phyloP scores from a whole-genome alignment of 139 green algal genomes.

The Chlamydomonas incerta region DNA sequence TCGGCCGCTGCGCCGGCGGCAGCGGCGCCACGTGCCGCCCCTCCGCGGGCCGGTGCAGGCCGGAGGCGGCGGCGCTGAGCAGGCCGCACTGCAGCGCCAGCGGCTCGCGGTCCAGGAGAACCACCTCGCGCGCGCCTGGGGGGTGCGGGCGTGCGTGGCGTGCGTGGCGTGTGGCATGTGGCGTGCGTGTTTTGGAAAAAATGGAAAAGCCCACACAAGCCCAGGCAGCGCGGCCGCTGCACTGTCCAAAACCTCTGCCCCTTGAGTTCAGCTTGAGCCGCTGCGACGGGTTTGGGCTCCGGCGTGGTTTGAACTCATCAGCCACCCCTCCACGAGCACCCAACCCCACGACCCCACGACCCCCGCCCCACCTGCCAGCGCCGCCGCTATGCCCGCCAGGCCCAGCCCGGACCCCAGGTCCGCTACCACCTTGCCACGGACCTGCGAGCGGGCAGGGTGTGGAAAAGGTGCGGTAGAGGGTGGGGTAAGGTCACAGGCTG shows the following conservation, averaged over 20 bases:
- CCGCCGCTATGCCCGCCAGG: slow-evolving; percentile 80
- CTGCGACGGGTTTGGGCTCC: too few relatives aligned
- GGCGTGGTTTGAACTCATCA: too few relatives aligned
- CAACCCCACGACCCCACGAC: neutral
- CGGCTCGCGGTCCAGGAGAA: slow-evolving; percentile 86
- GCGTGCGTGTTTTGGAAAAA: too few relatives aligned
- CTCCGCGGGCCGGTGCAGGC: neutral
- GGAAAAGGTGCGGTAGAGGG: neutral
- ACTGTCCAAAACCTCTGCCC: too few relatives aligned
- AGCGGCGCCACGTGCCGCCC: slow-evolving; percentile 22
- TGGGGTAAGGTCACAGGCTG: too few relatives aligned
- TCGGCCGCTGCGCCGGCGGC: neutral
- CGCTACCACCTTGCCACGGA: slow-evolving; percentile 63
- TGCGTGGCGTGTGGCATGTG: too few relatives aligned
- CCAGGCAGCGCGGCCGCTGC: too few relatives aligned
- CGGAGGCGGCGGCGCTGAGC: slow-evolving; percentile 55
- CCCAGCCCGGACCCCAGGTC: slow-evolving; percentile 84
- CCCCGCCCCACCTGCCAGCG: slow-evolving; percentile 62
- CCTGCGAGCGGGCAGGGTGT: slow-evolving; percentile 25
- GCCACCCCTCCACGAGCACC: too few relatives aligned
- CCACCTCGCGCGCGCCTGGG: slow-evolving; percentile 76
- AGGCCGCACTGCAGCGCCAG: slow-evolving; percentile 83
- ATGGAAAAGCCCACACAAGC: too few relatives aligned
- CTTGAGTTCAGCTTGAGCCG: too few relatives aligned
- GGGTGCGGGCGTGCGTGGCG: too few relatives aligned